Evolutionary conservation across 1,139 yeast species (phyloP), one percentile per base, ranked within the genome.

Genomic region (Geotrichum restrictum): DNA sequence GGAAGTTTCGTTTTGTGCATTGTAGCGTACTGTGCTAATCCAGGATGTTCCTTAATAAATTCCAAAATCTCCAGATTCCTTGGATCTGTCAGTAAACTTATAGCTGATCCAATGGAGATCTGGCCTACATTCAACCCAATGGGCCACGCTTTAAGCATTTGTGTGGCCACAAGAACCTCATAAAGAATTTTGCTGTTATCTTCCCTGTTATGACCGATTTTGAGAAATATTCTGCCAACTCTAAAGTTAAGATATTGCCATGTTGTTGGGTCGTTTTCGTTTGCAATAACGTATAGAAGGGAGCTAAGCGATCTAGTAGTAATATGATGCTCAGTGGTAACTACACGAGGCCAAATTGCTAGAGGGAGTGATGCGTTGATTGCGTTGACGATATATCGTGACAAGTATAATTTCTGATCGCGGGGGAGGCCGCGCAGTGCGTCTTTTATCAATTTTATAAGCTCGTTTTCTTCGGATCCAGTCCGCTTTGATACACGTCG

Each of bases 201-300:
- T 31, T 22, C 29, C n/a, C 29, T 31, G 10, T 31, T 8, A 7
- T 13, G 18, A 13, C 6, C 14, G 22, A 38, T 38, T 7, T 16
- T 13, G 24, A 7, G 24, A 22, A 40, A 22, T 21, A 29, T 4
- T n/a, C 14, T 24, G 24, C 29, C 41, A 31, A 44, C 33, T 33
- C 46, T 41, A 1, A 49, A 21, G 47, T 49, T 49, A 3, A 49
- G 36, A 34, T 37, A 49, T n/a, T 18, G 22, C 53, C 49, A 49
- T 22, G 41, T 34, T 7, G 22, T 29, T 16, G 29, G 16, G 6
- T 40, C 22, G 18, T 34, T 22, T 22, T 34, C 16, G 22, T n/a
- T 13, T n/a, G 34, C 48, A 24, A 45, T 45, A 1, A 13, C 22
- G 19, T 14, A 7, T 3, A 47, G 22, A 31, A 47, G 27, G 1